These are phyloP conservation scores for Leucosporidium creatinivorum DNA, from an alignment of 768 basidiomycete genomes.

Conservation along the genomic window DNA sequence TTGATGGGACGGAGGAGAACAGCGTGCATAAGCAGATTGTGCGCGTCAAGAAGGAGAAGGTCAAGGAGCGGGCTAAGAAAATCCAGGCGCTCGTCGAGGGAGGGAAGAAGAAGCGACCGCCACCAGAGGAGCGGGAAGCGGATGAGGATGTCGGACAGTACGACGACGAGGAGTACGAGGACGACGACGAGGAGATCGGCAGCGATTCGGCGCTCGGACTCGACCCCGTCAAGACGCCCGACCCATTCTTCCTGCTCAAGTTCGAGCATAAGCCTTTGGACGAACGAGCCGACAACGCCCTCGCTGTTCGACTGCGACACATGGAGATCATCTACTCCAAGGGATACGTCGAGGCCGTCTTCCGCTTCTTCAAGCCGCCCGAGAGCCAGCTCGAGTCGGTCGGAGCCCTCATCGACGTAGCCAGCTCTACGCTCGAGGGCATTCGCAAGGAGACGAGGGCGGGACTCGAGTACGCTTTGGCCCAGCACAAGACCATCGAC, in stretches of 20 bases:
- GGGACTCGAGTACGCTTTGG: constrained; percentile 84
- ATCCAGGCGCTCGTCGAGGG: constrained; percentile 39
- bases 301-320: constrained; percentile 63
- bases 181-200: constrained; percentile 27
- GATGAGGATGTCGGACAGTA: constrained; percentile 22
- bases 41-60: constrained; percentile 55
- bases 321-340: constrained; percentile 96
- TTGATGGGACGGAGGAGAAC: constrained; percentile 76
- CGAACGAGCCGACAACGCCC: constrained; percentile 78
- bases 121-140: constrained; percentile 29
- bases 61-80: constrained; percentile 25
- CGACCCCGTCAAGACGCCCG: constrained; percentile 35
- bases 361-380: constrained; percentile 86
- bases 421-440: constrained; percentile 86
- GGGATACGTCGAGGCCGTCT: constrained; percentile 86
- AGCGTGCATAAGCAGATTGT: constrained; percentile 87
- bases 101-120: constrained; percentile 29
- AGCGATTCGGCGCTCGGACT: constrained; percentile 12
- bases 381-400: constrained; percentile 92
- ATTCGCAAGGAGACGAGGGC: constrained; percentile 88
- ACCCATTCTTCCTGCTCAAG: constrained; percentile 76
- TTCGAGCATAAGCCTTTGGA: constrained; percentile 89
- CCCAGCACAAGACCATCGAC: constrained; percentile 90
- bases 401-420: constrained; percentile 79
- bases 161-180: constrained; percentile 39